phyloP scores from a whole-genome alignment of 768 basidiomycete genomes.

The Pholiota conissans region DNA sequence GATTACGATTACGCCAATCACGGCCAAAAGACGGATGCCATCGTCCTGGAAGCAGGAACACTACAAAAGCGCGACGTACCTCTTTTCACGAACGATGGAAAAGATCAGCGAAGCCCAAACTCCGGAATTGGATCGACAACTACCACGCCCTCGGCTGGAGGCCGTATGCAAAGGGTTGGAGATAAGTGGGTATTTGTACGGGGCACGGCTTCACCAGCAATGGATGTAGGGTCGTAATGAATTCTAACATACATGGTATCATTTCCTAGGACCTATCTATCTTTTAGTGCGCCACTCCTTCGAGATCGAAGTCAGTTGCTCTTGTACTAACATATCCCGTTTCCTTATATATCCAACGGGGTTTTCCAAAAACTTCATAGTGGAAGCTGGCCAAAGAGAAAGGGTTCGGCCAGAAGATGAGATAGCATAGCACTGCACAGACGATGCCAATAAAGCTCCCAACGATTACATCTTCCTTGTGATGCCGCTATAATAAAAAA shows the following conservation, averaged over 20 bases:
- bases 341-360: slow-evolving; percentile 43
- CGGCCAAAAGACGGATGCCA: slow-evolving; percentile 48
- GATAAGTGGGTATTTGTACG: slow-evolving; percentile 75
- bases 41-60: slow-evolving; percentile 55
- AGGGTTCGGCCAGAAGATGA: slow-evolving; percentile 67
- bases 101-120: background rate
- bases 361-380: slow-evolving; percentile 29
- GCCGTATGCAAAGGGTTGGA: slow-evolving; percentile 68
- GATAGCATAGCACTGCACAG: slow-evolving; percentile 50
- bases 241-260: slow-evolving; percentile 21
- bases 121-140: background rate
- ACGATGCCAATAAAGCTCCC: slow-evolving; percentile 59
- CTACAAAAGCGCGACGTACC: background rate
- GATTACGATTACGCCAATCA: slow-evolving; percentile 28
- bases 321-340: slow-evolving; percentile 20
- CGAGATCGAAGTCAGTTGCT: slow-evolving; percentile 47
- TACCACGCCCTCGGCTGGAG: slow-evolving; percentile 23
- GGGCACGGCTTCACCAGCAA: slow-evolving; percentile 33
- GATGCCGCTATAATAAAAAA: slow-evolving; percentile 65
- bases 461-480: slow-evolving; percentile 68
- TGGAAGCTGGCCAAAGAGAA: slow-evolving; percentile 42
- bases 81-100: background rate
- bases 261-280: slow-evolving; percentile 19
- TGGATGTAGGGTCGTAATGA: slow-evolving; percentile 27
- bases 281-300: slow-evolving; percentile 40